Base-by-base conservation (phyloP, 495 filamentous ascomycete genomes). In the Neurospora sublineolata region DNA sequence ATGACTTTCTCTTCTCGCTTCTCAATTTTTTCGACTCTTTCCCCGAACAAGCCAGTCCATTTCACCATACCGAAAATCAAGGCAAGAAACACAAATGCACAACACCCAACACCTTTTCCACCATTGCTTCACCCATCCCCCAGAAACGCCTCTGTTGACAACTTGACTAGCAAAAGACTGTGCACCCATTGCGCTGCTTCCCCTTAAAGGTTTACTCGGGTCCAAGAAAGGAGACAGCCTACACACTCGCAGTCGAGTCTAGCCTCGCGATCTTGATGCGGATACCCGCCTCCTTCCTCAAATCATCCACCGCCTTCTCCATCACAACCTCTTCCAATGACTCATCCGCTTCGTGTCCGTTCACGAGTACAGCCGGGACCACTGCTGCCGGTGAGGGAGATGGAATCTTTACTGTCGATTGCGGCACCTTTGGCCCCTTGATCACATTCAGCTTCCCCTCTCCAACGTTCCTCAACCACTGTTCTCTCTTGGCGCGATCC, bases 401-500 rank as follows among this genome's bases (percentile, higher is more conserved):
- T 18, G 52, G 23, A 14, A 64, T 27, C 23, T 64, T 18, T 7
- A 64, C 27, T 36, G 27, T 33, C 52, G 52, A 27, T 36, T 64
- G 27, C 27, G 27, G 6, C 23, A 64, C 52, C 68, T 52, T 71
- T 52, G 27, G 40, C 37, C 30, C 38, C 7, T 72, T 39, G n/a
- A 69, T 23, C 6, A 18, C 16, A 11, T 38, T 37, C 10, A 18
- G 9, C 30, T 68, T 40, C 18, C 67, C 71, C 5, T 37, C 18
- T 20, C 42, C 9, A 5, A 76, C 68, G 4, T 52, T 72, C 44
- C 46, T 60, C 4, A 77, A 27, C 60, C 82, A 82, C 20, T 77
- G 76, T 2, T 70, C 72, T 40, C 80, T 73, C 46, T 75, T 74
- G 7, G n/a, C 38, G 11, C 42, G 27, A 60, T 82, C 79, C 8